Conservation (phyloP, 805 yeast species). For the Schwanniomyces yamadae region DNA sequence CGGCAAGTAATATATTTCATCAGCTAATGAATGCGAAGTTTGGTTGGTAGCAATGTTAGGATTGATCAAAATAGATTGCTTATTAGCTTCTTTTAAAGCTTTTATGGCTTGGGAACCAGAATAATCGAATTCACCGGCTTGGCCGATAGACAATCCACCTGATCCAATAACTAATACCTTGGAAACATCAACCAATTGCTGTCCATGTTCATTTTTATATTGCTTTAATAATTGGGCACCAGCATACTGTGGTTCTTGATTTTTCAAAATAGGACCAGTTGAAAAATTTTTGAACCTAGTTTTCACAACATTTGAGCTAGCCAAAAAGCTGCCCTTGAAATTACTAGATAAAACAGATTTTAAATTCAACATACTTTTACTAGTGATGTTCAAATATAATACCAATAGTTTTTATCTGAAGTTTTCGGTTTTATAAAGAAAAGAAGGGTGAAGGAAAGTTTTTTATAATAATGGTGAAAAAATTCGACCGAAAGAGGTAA, state of each 20-base stretch:
- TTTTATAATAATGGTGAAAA: conserved; percentile 9
- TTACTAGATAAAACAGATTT: conserved; percentile 5
- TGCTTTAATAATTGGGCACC: conserved; percentile 61
- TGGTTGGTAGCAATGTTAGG: conserved; percentile 97
- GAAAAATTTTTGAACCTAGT: conserved; percentile 8
- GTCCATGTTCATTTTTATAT: conserved; percentile 59
- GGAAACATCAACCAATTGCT: conserved; percentile 73
- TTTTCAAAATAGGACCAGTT: not conserved
- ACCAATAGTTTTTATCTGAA: conserved; percentile 1
- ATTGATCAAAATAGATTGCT: conserved; percentile 80
- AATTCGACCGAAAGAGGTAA: conserved; percentile 25
- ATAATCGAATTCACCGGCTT: conserved; percentile 98
- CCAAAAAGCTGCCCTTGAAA: conserved; percentile 4
- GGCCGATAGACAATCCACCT: conserved; percentile 96
- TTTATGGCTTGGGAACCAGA: conserved; percentile 97
- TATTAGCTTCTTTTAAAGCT: conserved; percentile 88
- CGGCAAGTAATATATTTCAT: conserved; percentile 91
- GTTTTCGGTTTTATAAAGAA: not conserved
- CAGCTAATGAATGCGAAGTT: conserved; percentile 93
- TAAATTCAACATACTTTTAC: conserved; percentile 5
- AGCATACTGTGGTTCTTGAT: conserved; percentile 43
- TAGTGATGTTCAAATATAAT: conserved; percentile 1
- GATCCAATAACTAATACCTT: conserved; percentile 93
- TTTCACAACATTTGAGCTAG: conserved; percentile 5
- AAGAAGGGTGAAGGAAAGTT: conserved; percentile 13